phyloP scores from a whole-genome alignment of 2,329 filamentous ascomycete genomes.

The Fusarium duplospermum region DNA sequence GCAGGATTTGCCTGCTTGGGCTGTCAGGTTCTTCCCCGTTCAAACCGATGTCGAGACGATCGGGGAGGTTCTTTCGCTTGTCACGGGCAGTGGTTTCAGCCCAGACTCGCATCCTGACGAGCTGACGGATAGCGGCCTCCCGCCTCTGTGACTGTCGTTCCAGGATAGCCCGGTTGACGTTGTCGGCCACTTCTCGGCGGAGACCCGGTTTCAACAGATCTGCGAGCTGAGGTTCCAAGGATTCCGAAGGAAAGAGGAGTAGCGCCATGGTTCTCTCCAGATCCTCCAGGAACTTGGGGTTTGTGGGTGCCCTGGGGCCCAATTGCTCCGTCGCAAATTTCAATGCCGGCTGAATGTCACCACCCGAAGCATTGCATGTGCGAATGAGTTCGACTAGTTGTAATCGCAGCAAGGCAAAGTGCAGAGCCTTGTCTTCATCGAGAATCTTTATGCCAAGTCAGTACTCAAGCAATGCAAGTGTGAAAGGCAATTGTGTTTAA shows the following conservation, averaged over 20 bases:
- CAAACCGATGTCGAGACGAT: conserved; percentile 52
- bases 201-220: conserved; percentile 83
- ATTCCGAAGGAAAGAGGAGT: conserved; percentile 87
- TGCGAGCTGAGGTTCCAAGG: conserved; percentile 79
- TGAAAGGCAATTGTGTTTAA: conserved; percentile 4
- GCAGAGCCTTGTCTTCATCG: conserved; percentile 82
- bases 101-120: conserved; percentile 88
- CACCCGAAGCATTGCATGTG: conserved; percentile 72
- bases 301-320: conserved; percentile 85
- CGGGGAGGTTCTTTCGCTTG: conserved; percentile 47
- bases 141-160: conserved; percentile 76
- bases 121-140: conserved; percentile 83
- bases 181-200: conserved; percentile 83
- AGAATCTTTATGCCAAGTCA: conserved; percentile 73
- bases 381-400: conserved; percentile 96
- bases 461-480: conserved; percentile 1
- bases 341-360: conserved; percentile 82
- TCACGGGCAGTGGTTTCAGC: conserved; percentile 73
- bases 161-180: conserved; percentile 91
- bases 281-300: conserved; percentile 83
- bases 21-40: conserved; percentile 51
- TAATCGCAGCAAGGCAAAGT: conserved; percentile 89
- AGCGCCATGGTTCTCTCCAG: conserved; percentile 94
- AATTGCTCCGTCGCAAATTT: conserved; percentile 90
- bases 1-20: conserved; percentile 34